Conservation (phyloP, 164 flowering plant genomes). For the Buxus sempervirens region DNA sequence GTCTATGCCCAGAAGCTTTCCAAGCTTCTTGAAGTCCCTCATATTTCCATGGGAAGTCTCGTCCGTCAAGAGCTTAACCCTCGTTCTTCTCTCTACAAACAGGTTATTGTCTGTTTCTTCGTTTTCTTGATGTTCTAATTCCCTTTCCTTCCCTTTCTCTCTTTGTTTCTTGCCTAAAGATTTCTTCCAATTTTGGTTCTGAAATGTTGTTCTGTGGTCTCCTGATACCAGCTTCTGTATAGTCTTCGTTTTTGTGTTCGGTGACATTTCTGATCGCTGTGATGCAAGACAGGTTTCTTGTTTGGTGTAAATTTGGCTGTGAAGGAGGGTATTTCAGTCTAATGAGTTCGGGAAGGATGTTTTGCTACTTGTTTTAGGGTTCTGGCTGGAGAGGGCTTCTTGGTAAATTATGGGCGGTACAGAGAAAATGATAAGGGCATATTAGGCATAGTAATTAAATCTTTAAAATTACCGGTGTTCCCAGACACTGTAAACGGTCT, state of each 20-base stretch:
- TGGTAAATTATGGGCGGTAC: no score
- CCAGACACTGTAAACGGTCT: no score
- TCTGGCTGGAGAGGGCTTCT: no score
- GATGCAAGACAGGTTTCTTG: background rate
- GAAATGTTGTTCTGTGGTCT: background rate
- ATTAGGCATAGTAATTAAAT: no score
- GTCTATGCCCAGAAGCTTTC: slow-evolving; percentile 74
- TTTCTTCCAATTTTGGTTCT: background rate
- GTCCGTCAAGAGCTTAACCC: slow-evolving; percentile 85
- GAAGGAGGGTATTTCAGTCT: background rate
- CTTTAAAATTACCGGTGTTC: no score
- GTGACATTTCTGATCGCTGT: background rate
- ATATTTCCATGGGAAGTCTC: slow-evolving; percentile 82
- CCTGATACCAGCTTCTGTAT: background rate
- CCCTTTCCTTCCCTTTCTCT: background rate
- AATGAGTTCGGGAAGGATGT: background rate
- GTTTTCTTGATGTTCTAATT: background rate
- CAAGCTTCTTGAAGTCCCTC: slow-evolving; percentile 85
- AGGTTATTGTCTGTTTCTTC: slow-evolving; percentile 37
- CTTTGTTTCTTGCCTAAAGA: background rate
- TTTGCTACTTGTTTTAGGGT: background rate
- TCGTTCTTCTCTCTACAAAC: slow-evolving; percentile 68
- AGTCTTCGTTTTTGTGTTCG: background rate
- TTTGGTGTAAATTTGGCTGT: slow-evolving; percentile 1
- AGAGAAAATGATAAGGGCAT: no score